Conservation (phyloP, 805 yeast species). For the Zygosaccharomyces lentus region DNA sequence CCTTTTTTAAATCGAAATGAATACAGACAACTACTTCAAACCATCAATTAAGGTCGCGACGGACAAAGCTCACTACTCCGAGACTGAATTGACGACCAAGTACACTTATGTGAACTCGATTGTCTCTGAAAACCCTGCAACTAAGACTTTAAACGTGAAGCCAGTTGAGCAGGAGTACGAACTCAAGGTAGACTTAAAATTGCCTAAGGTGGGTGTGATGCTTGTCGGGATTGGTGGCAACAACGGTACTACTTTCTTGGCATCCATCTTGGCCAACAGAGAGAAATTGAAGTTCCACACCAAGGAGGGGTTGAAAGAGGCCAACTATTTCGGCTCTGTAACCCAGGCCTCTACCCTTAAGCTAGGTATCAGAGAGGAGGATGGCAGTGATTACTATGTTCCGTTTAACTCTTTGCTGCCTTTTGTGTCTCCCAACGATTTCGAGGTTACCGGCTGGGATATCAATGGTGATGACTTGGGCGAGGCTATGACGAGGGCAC, state of each 20-base stretch:
- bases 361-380: constrained; percentile 71
- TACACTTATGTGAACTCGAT: constrained; percentile 67
- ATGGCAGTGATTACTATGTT: constrained; percentile 83
- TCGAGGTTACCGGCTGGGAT: constrained; percentile 93
- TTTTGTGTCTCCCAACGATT: constrained; percentile 83
- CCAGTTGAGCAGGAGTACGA: constrained; percentile 72
- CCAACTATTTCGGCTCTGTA: constrained; percentile 90
- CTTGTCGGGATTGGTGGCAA: constrained; percentile 96
- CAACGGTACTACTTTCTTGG: constrained; percentile 88
- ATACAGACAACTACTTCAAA: constrained; percentile 11
- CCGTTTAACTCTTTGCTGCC: constrained; percentile 91
- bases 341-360: constrained; percentile 89
- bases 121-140: constrained; percentile 48
- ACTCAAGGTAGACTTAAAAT: constrained; percentile 76
- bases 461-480: constrained; percentile 67
- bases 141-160: constrained; percentile 57
- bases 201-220: constrained; percentile 84
- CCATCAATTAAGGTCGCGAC: constrained; percentile 47
- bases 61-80: constrained; percentile 48
- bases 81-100: constrained; percentile 48
- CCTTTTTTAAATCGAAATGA: constrained; percentile 4
- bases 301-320: constrained; percentile 66
- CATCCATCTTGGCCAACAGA: constrained; percentile 81
- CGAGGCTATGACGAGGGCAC: constrained; percentile 77
- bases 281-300: constrained; percentile 72